phyloP scores from a whole-genome alignment of 1,284 basidiomycete species.

The Naganishia cerealis region DNA sequence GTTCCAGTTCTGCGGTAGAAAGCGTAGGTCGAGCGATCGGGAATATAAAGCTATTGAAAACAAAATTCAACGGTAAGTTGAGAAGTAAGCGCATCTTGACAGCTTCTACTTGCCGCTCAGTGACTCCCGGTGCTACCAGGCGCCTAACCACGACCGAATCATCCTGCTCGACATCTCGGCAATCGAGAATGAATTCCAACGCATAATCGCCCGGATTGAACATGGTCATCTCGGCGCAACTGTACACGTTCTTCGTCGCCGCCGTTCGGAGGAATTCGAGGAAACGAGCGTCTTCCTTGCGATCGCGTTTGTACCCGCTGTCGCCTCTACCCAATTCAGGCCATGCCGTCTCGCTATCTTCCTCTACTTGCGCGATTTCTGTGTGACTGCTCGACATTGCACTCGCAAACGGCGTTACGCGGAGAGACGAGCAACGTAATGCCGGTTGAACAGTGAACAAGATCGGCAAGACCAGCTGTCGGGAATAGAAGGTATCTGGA shows the following conservation, averaged over 20 bases:
- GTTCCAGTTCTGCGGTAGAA: constrained; percentile 60
- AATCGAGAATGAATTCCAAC: constrained; percentile 77
- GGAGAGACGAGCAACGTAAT: constrained; percentile 78
- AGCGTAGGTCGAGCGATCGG: constrained; percentile 72
- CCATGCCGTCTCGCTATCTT: constrained; percentile 42
- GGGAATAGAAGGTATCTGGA: constrained; percentile 65
- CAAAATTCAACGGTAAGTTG: constrained; percentile 7
- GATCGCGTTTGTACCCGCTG: constrained; percentile 22
- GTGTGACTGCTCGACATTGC: constrained; percentile 21
- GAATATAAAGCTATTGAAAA: constrained; percentile 66
- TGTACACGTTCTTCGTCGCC: constrained; percentile 67
- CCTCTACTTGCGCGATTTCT: constrained; percentile 22
- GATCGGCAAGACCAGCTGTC: constrained; percentile 78
- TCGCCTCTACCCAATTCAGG: not conserved
- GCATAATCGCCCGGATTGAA: constrained; percentile 83
- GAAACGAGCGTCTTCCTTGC: constrained; percentile 29
- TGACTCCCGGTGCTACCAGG: constrained; percentile 78
- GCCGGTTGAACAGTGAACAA: constrained; percentile 90
- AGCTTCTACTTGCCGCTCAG: constrained; percentile 59
- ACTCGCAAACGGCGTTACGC: constrained; percentile 59
- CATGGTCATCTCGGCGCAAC: constrained; percentile 80
- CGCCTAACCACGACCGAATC: constrained; percentile 59
- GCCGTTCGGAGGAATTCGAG: constrained; percentile 51
- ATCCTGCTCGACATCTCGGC: constrained; percentile 51
- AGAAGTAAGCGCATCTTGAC: not conserved